These are phyloP conservation scores for Botryosphaeria dothidea DNA, from an alignment of 2,329 filamentous ascomycete species.

Conservation along the genomic window DNA sequence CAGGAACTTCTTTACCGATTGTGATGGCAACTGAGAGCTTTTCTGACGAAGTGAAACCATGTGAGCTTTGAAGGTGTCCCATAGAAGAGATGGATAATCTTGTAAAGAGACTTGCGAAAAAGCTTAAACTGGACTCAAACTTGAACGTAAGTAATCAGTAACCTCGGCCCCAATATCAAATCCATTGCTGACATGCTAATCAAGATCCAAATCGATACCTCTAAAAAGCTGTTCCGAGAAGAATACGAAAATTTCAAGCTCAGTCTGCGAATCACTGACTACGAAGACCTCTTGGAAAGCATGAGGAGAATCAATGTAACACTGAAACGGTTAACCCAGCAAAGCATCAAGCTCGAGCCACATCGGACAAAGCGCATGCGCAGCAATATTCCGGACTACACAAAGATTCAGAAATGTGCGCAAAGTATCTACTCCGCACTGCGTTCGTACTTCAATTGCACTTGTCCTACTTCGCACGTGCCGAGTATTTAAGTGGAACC, in stretches of 20 bases:
- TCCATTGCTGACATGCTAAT: too few relatives aligned
- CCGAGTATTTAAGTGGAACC: neutral
- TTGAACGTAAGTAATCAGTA: too few relatives aligned
- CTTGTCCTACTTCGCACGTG: neutral
- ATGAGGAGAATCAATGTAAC: neutral
- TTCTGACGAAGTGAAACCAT: neutral
- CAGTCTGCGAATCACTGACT: too few relatives aligned
- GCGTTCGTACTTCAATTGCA: neutral
- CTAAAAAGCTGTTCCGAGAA: too few relatives aligned
- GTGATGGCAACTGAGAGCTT: too few relatives aligned
- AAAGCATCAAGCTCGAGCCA: neutral
- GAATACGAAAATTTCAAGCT: too few relatives aligned
- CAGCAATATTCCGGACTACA: neutral
- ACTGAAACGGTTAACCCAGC: neutral
- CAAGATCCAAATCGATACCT: too few relatives aligned
- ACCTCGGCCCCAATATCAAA: too few relatives aligned
- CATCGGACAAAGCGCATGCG: neutral
- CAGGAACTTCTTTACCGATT: too few relatives aligned
- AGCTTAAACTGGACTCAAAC: too few relatives aligned
- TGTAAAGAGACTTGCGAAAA: too few relatives aligned
- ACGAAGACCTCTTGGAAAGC: neutral
- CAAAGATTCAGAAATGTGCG: neutral
- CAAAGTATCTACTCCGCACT: neutral
- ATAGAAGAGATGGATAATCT: too few relatives aligned
- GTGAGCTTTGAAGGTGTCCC: neutral